Conservation (phyloP, 2,329 filamentous ascomycete genomes). For the Rutstroemia sp. region DNA sequence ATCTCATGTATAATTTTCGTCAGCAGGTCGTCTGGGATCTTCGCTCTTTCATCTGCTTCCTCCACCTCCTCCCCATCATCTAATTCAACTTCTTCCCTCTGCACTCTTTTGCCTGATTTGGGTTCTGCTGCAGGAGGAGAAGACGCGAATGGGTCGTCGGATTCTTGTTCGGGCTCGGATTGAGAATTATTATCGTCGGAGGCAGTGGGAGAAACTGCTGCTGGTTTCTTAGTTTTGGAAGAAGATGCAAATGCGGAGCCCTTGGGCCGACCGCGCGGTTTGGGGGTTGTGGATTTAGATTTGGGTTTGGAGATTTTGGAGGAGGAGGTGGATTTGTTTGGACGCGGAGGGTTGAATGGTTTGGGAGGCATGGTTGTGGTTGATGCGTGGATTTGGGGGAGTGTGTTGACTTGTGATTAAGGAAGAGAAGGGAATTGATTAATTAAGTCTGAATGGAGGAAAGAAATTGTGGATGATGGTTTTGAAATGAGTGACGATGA, state of each 20-base stretch:
- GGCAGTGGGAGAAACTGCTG: not conserved
- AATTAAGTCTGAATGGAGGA: not conserved
- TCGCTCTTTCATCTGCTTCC: slow-evolving; percentile 3
- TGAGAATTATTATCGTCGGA: not conserved
- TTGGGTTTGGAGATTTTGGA: not conserved
- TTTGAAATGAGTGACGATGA: not conserved
- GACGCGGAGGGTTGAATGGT: slow-evolving; percentile 27
- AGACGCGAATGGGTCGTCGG: slow-evolving; percentile 12
- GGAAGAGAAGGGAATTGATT: not conserved
- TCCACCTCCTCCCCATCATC: slow-evolving; percentile 1
- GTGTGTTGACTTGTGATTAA: not conserved
- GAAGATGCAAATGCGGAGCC: slow-evolving; percentile 4
- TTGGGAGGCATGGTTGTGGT: slow-evolving; percentile 24
- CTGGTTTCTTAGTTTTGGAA: not conserved
- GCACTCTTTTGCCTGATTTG: not conserved
- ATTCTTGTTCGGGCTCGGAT: not conserved
- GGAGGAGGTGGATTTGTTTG: slow-evolving; percentile 7
- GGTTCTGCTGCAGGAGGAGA: not conserved
- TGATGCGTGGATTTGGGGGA: not conserved
- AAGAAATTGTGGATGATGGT: not conserved
- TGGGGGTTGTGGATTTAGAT: not conserved
- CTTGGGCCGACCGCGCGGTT: slow-evolving; percentile 12
- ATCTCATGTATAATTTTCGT: slow-evolving; percentile 71
- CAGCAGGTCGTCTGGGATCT: slow-evolving; percentile 66
- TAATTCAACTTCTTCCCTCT: not conserved